These are phyloP conservation scores for Parathielavia appendiculata DNA, from an alignment of 495 filamentous ascomycete species.

Conservation along the genomic window DNA sequence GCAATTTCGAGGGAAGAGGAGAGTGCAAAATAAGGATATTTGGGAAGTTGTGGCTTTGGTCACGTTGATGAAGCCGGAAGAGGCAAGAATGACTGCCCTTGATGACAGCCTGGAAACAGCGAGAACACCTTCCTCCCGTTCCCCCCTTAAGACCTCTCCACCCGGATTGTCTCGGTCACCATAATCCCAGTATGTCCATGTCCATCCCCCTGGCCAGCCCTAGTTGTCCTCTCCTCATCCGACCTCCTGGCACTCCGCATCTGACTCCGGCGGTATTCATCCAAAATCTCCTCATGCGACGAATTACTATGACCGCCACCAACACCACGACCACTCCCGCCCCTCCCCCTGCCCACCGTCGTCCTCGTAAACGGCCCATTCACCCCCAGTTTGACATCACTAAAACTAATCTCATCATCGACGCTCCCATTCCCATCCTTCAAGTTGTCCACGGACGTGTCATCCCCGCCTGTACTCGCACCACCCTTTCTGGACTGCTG, in stretches of 20 bases:
- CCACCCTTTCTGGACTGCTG: not conserved
- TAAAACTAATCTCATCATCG: conserved; percentile 11
- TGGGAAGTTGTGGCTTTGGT: too few species aligned
- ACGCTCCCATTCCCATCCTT: not conserved
- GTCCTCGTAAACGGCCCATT: conserved; percentile 13
- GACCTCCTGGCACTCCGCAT: not conserved
- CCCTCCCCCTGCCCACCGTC: conserved; percentile 6
- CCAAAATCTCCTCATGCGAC: conserved; percentile 13
- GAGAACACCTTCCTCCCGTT: too few species aligned
- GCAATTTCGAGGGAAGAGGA: too few species aligned
- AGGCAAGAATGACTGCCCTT: too few species aligned
- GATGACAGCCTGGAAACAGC: too few species aligned
- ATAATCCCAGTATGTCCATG: conserved; percentile 8
- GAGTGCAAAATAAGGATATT: too few species aligned
- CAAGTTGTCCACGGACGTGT: not conserved
- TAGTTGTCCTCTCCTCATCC: not conserved
- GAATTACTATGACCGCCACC: not conserved
- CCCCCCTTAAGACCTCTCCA: conserved; percentile 9
- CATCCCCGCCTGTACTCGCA: not conserved
- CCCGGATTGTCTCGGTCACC: conserved; percentile 10
- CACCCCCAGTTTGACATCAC: conserved; percentile 13
- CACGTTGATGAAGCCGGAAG: too few species aligned
- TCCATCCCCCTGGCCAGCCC: not conserved
- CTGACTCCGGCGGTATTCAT: conserved; percentile 10
- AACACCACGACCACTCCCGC: not conserved